Percentiles rank a stretch among this genome's conserved stretches.
Evolutionary conservation across 768 basidiomycete species (phyloP).

Genomic region (Leucosporidium yakuticum): DNA sequence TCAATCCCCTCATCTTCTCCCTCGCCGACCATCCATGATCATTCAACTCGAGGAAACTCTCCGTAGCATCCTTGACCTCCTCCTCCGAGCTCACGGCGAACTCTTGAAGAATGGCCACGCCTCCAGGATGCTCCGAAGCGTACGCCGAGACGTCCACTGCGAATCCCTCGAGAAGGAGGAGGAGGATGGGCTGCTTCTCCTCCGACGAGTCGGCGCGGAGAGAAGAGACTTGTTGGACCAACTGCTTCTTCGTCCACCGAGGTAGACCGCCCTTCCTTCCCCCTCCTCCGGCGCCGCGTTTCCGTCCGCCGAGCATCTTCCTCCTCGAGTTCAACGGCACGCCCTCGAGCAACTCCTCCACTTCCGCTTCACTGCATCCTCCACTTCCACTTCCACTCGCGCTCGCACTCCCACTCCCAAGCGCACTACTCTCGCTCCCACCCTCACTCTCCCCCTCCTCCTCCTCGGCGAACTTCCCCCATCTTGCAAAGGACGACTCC

Average conservation of each 20-base stretch:
- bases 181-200: neutral
- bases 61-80: slow-evolving; percentile 1
- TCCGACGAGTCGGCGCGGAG: neutral
- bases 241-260: slow-evolving; percentile 2
- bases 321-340: neutral
- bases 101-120: slow-evolving; percentile 8
- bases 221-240: neutral
- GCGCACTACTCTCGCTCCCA: neutral
- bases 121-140: slow-evolving; percentile 5
- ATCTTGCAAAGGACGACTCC: neutral
- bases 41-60: slow-evolving; percentile 2
- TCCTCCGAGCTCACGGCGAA: neutral
- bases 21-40: slow-evolving; percentile 10
- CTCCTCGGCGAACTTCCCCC: slow-evolving; percentile 1
- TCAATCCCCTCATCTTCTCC: slow-evolving; percentile 4
- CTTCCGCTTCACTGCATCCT: neutral
- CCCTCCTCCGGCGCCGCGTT: neutral
- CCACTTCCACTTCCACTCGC: no score
- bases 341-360: neutral
- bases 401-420: neutral
- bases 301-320: neutral
- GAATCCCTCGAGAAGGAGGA: slow-evolving; percentile 7
- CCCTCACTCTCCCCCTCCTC: neutral
- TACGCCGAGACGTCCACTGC: slow-evolving; percentile 10
- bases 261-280: neutral